Base-by-base conservation (phyloP, 2,329 filamentous ascomycete species). In the Fusarium sublunatum region DNA sequence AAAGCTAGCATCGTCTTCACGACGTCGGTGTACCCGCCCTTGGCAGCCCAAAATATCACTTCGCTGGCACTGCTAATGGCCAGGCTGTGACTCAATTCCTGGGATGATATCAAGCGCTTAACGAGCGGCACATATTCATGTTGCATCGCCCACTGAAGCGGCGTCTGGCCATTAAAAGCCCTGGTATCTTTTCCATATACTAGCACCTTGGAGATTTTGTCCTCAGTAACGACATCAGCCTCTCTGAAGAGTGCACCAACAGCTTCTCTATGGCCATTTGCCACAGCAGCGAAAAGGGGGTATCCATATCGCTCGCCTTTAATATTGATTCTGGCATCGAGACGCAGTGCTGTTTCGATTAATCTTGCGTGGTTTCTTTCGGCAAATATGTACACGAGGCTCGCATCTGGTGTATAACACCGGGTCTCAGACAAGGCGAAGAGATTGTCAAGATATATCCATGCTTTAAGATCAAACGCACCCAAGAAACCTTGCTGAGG, bases 321-420 rank as follows among this genome's bases (percentile, higher is more conserved):
- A 13, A 46, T 31, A 9, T 38, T 13, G 24, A 50, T 41, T 7
- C 35, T 42, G 2, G 32, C 11, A 42, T 46, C 45, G 12, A 40
- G 31, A 6, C 11, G 13, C 6, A 54, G 29, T 7, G 29, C 29
- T 5, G 44, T 29, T 5, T 31, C 12, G 26, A 46, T 46, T 24
- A 46, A 32, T 5, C 24, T 26, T 11, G 32, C 11, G 4, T 44
- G 26, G 38, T 51, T 48, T 3, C 43, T 22, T 8, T 56, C 52
- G 11, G 61, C 58, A 8, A 65, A 11, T 38, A 65, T 48, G 15
- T 65, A 63, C 4, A 68, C 4, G 7, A 67, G 32, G 32, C 28
- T 62, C 12, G 53, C 54, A 19, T 15, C 11, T 6, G 40, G 25
- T 0, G 38, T 58, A 32, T 59, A 29, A 1, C 34, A 41, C 3